Evolutionary conservation across 169 alveolate species (phyloP).

Genomic region (Theileria equi): DNA sequence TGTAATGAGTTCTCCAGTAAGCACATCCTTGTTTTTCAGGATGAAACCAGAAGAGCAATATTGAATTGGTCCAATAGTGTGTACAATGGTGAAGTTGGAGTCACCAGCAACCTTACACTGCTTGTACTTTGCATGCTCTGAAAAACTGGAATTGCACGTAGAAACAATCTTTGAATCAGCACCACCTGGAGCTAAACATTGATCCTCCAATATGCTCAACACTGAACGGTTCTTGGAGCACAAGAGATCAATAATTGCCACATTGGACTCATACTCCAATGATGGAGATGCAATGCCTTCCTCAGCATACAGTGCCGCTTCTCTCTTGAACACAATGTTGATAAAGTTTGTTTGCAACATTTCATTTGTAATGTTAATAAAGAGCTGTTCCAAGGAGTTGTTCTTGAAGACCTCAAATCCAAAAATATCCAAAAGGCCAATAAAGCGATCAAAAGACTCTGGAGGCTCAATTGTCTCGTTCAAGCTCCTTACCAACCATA

Average conservation of each 20-base stretch:
- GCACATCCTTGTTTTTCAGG: slow-evolving; percentile 82
- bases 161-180: slow-evolving; percentile 83
- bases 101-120: slow-evolving; percentile 85
- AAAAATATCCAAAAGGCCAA: slow-evolving; percentile 94
- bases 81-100: slow-evolving; percentile 76
- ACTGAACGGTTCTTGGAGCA: slow-evolving; percentile 75
- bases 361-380: slow-evolving; percentile 95
- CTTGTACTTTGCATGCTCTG: slow-evolving; percentile 62
- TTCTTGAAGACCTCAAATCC: slow-evolving; percentile 95
- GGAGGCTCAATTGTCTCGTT: slow-evolving; percentile 89
- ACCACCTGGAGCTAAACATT: slow-evolving; percentile 90
- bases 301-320: slow-evolving; percentile 76
- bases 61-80: slow-evolving; percentile 80
- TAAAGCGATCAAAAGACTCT: slow-evolving; percentile 78
- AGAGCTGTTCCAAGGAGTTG: slow-evolving; percentile 93
- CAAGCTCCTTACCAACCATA: slow-evolving; percentile 91
- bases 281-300: slow-evolving; percentile 85
- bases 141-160: slow-evolving; percentile 67
- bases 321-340: slow-evolving; percentile 93
- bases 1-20: slow-evolving; percentile 85
- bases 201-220: slow-evolving; percentile 84
- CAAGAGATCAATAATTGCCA: slow-evolving; percentile 62
- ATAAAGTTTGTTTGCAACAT: slow-evolving; percentile 91
- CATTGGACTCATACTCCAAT: slow-evolving; percentile 78
- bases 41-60: slow-evolving; percentile 77